Conservation (phyloP, 345 rosid genomes). For the Punica granatum region DNA sequence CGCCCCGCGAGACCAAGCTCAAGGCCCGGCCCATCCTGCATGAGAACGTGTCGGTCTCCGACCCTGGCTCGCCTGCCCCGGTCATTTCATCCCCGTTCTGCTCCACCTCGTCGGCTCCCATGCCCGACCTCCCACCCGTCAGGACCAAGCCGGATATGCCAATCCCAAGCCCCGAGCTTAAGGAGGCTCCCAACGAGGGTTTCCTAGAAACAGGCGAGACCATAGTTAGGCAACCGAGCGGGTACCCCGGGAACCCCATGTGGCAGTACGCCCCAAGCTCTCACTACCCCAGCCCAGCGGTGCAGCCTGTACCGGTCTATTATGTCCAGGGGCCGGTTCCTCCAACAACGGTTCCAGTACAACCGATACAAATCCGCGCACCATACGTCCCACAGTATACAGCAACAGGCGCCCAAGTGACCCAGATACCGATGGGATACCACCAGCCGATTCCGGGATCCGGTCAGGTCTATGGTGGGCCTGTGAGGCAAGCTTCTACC, state of each 20-base stretch:
- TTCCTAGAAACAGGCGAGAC: constrained; percentile 23
- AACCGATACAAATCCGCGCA: constrained; percentile 33
- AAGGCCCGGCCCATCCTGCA: constrained; percentile 31
- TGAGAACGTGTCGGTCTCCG: constrained; percentile 61
- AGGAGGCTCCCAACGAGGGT: constrained; percentile 17
- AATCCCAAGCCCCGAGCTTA: constrained; percentile 19
- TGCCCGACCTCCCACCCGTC: constrained; percentile 69
- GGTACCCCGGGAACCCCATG: constrained; percentile 38
- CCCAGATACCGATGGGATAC: constrained; percentile 65
- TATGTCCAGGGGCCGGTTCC: constrained; percentile 51
- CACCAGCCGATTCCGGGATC: constrained; percentile 38
- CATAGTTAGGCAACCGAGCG: constrained; percentile 27
- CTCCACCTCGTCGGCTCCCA: constrained; percentile 59
- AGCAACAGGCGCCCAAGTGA: constrained; percentile 9
- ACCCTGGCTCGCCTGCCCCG: constrained; percentile 87
- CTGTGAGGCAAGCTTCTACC: constrained; percentile 32
- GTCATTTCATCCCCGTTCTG: constrained; percentile 59
- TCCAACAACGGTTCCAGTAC: constrained; percentile 38
- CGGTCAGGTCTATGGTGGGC: constrained; percentile 55
- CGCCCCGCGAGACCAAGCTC: constrained; percentile 41
- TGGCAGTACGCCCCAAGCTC: constrained; percentile 52
- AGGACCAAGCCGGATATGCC: constrained; percentile 55
- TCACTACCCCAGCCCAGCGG: constrained; percentile 42
- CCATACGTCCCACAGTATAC: constrained; percentile 52
- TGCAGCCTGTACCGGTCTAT: constrained; percentile 53